A percentile compares a stretch with the other conserved stretches of the same genome.
Evolutionary conservation across 208 protist genomes (phyloP).

Genomic region (Borovskyia barvae): DNA sequence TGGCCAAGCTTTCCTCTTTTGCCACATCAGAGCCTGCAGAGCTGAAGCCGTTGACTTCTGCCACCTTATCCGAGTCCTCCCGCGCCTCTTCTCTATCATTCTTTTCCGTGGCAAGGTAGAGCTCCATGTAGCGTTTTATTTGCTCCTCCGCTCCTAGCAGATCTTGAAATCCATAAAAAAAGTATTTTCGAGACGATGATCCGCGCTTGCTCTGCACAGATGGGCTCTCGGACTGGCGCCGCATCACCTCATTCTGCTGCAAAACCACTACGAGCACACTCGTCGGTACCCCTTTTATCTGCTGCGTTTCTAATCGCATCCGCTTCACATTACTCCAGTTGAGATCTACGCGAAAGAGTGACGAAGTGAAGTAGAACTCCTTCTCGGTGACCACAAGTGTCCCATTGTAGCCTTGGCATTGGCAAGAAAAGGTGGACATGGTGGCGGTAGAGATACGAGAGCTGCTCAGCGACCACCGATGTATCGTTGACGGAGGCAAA

Average conservation of each 20-base stretch:
- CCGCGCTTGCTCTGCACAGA: slow-evolving; percentile 14
- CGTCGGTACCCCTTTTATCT: slow-evolving; percentile 65
- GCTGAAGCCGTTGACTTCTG: slow-evolving; percentile 19
- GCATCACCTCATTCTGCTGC: slow-evolving; percentile 19
- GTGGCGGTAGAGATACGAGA: background rate
- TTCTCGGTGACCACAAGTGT: slow-evolving; percentile 40
- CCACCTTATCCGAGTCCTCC: slow-evolving; percentile 17
- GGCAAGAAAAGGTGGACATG: slow-evolving; percentile 61
- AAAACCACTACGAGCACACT: slow-evolving; percentile 69
- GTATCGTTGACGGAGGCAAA: too few species aligned
- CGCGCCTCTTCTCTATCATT: slow-evolving; percentile 6
- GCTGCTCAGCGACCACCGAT: too few species aligned
- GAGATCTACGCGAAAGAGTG: slow-evolving; percentile 53
- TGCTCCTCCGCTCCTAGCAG: slow-evolving; percentile 60
- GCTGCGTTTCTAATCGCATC: slow-evolving; percentile 61
- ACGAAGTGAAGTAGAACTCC: slow-evolving; percentile 59
- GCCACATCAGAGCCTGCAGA: slow-evolving; percentile 3
- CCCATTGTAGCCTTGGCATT: slow-evolving; percentile 68
- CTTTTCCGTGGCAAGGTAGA: slow-evolving; percentile 24
- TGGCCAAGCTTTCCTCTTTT: slow-evolving; percentile 28
- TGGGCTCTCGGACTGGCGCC: slow-evolving; percentile 9
- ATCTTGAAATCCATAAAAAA: slow-evolving; percentile 82
- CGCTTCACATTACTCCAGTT: slow-evolving; percentile 65
- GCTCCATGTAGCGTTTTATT: slow-evolving; percentile 39
- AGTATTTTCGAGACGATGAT: slow-evolving; percentile 37